Percentiles rank a stretch among this genome's conserved stretches.
Conservation (phyloP, 306 rosid species). For the Prunus kanzakura region DNA sequence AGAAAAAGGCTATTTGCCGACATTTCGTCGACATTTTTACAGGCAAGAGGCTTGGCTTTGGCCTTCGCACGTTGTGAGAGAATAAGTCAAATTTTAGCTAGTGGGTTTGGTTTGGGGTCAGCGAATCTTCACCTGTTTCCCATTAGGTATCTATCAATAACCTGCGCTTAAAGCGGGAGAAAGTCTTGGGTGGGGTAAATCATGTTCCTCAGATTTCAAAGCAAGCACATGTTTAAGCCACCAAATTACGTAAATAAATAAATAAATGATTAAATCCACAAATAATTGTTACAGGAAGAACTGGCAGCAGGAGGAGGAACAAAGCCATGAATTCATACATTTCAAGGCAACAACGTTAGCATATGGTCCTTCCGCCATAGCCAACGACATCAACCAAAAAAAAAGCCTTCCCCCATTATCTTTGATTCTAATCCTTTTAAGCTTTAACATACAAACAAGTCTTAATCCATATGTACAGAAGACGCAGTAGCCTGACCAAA, state of each 20-base stretch:
- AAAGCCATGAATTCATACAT: neutral
- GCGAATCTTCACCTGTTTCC: neutral
- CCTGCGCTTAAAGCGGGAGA: neutral
- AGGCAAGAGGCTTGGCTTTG: neutral
- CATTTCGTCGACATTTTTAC: neutral
- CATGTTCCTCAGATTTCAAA: constrained; percentile 2
- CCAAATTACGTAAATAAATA: neutral
- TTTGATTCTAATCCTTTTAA: constrained; percentile 15
- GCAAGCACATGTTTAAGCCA: neutral
- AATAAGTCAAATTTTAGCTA: neutral
- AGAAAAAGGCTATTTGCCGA: neutral
- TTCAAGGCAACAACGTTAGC: neutral
- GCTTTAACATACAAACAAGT: constrained; percentile 10
- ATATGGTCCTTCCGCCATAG: neutral
- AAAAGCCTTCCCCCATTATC: neutral
- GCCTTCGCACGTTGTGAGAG: neutral
- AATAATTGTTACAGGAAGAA: neutral
- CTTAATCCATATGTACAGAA: constrained; percentile 30
- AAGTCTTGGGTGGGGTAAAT: neutral
- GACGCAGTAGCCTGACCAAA: constrained; percentile 14
- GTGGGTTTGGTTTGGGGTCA: neutral
- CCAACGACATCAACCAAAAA: neutral
- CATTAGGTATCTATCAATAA: neutral
- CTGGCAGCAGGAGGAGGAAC: neutral
- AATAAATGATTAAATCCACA: neutral